A percentile compares a stretch with the other conserved stretches of the same genome.
These are phyloP conservation scores for Thelonectria discophora DNA, from an alignment of 2,329 filamentous ascomycete species.

Conservation along the genomic window DNA sequence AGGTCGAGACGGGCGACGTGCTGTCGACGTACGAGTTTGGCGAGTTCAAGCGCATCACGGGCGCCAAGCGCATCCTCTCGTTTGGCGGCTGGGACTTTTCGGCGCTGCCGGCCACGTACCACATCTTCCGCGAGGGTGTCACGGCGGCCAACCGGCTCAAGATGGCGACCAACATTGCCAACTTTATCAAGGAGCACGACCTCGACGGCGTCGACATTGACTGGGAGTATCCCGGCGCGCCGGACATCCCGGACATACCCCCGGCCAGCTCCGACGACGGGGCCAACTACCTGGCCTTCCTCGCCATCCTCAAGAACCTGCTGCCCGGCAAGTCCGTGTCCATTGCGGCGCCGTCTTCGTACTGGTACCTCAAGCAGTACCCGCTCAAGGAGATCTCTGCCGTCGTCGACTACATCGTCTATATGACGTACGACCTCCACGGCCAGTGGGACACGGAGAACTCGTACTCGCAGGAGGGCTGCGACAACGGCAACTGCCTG, in stretches of 20 bases:
- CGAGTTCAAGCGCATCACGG: conserved; percentile 37
- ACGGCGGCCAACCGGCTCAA: conserved; percentile 44
- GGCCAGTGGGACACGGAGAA: conserved; percentile 48
- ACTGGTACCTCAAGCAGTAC: conserved; percentile 47
- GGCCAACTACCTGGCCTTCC: conserved; percentile 9
- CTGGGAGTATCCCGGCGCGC: conserved; percentile 51
- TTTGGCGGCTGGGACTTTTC: conserved; percentile 43
- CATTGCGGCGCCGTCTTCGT: conserved; percentile 46
- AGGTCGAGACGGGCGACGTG: conserved; percentile 36
- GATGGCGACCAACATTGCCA: conserved; percentile 46
- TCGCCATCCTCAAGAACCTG: conserved; percentile 9
- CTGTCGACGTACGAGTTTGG: conserved; percentile 41
- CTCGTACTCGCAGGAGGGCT: conserved; percentile 35
- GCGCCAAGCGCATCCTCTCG: conserved; percentile 35
- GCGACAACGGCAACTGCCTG: conserved; percentile 46
- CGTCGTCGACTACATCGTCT: conserved; percentile 46
- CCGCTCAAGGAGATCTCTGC: conserved; percentile 40
- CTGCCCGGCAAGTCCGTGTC: conserved; percentile 41
- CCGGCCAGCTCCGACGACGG: background rate
- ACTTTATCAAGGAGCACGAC: conserved; percentile 48
- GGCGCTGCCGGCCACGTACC: conserved; percentile 14
- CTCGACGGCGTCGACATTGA: too few species aligned
- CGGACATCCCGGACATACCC: background rate
- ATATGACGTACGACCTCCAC: conserved; percentile 48
- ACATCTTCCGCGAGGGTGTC: conserved; percentile 31